Evolutionary conservation across 2,329 filamentous ascomycete genomes (phyloP), one percentile per base, ranked within the genome.

Genomic region (Pseudogymnoascus sp.): DNA sequence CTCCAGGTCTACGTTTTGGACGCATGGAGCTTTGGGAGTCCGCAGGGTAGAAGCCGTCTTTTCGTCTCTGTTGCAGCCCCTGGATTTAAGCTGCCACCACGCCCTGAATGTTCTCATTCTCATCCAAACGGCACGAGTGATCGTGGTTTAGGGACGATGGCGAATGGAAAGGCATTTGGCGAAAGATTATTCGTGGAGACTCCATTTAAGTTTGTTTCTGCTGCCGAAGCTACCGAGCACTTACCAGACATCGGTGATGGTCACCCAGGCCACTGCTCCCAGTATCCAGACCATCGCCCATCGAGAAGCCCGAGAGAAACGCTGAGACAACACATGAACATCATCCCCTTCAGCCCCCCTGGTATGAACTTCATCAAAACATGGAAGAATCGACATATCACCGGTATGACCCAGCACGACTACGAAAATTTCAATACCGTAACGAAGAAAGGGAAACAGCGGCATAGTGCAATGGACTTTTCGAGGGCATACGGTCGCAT

Each of bases 31-130:
- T 85, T 83, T 65, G 88, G 89, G 0, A 84, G 86, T 1, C 76
- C 85, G 0, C 90, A 95, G 70, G 77, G 75, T 2, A 82, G 91
- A 4, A 82, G 80, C 2, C 80, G 91, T 5, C 77, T 93, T 0
- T 91, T 96, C 64, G 79, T 95, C 1, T 78, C 82, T 2, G 88
- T 92, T 65, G 83, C 89, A 0, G 88, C 88, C 0, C 88, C 90
- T 0, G 87, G 85, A 0, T 74, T 83, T 2, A 73, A 71, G 1
- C 81, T 88, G 0, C 83, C 89, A 0, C 70, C 75, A 0, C 75
- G 79, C 2, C 89, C 88, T 0, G 65, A 73, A 0, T 77, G 83
- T 0, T 89, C 88, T 0, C 89, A 93, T 69, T 82, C 82, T 0
- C 84, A 88, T 63, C 83, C 83, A 0, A 65, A 73, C 0, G 67